A percentile compares a stretch with the other conserved stretches of the same genome.
These are phyloP conservation scores for Calonectria pteridis DNA, from an alignment of 2,329 filamentous ascomycete species.

Conservation along the genomic window DNA sequence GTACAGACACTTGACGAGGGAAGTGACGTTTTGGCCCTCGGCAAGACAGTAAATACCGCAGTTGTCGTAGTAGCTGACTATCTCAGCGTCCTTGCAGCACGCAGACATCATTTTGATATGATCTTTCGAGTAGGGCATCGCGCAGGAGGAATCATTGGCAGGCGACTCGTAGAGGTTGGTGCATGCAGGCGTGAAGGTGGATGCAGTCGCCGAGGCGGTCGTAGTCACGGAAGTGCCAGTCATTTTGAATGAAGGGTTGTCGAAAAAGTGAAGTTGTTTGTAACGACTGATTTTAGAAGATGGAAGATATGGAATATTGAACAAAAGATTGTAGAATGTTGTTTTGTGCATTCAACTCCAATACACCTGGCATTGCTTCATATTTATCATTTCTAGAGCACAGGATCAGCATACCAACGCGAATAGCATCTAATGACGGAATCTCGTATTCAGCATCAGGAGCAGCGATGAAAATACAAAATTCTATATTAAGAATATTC, in stretches of 20 bases:
- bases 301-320: conserved; percentile 26
- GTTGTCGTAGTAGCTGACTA: conserved; percentile 59
- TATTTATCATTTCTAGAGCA: background rate
- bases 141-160: conserved; percentile 59
- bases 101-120: conserved; percentile 56
- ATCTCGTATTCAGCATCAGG: background rate
- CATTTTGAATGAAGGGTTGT: background rate
- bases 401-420: background rate
- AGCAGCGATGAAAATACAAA: too few relatives aligned
- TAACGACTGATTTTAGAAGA: conserved; percentile 2
- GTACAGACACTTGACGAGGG: conserved; percentile 52
- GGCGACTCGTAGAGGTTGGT: conserved; percentile 57
- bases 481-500: background rate
- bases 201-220: conserved; percentile 25
- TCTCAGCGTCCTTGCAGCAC: conserved; percentile 60
- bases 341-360: background rate
- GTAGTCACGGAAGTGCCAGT: conserved; percentile 26
- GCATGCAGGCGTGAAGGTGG: conserved; percentile 9
- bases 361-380: background rate
- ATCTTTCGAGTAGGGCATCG: conserved; percentile 53
- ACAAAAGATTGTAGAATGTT: background rate
- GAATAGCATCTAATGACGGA: background rate
- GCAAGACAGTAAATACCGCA: conserved; percentile 64
- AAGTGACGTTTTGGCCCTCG: conserved; percentile 45
- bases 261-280: background rate